Percentiles rank a stretch among this genome's conserved stretches.
phyloP scores from a whole-genome alignment of 2,329 filamentous ascomycete species.

The Aspergillus proliferans region DNA sequence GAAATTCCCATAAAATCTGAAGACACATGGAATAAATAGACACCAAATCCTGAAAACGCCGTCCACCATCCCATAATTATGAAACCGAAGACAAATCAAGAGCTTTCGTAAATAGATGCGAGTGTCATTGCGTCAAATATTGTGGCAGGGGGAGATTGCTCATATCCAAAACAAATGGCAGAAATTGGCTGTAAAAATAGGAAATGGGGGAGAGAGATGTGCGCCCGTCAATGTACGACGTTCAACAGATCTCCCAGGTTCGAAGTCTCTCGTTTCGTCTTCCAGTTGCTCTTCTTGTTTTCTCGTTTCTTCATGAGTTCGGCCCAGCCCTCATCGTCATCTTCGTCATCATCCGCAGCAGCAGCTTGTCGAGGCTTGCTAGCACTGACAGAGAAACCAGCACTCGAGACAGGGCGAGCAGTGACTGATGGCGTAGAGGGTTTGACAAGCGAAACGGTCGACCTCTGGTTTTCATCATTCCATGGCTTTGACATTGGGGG shows the following conservation, averaged over 20 bases:
- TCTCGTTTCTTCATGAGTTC: slow-evolving; percentile 46
- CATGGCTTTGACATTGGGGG: slow-evolving; percentile 31
- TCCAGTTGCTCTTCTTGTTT: slow-evolving; percentile 45
- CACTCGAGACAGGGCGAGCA: slow-evolving; percentile 23
- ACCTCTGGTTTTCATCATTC: slow-evolving; percentile 30
- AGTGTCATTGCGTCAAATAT: slow-evolving; percentile 1
- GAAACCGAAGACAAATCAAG: background rate
- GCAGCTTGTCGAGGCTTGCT: slow-evolving; percentile 9
- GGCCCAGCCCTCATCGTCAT: slow-evolving; percentile 47
- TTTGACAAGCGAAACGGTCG: slow-evolving; percentile 13
- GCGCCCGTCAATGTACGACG: slow-evolving; percentile 26
- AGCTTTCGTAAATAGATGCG: background rate
- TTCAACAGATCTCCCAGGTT: slow-evolving; percentile 33
- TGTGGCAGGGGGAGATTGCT: background rate
- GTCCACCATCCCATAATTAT: slow-evolving; percentile 1
- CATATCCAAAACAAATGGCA: background rate
- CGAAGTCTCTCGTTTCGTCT: slow-evolving; percentile 35
- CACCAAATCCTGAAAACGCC: background rate
- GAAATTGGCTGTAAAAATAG: background rate
- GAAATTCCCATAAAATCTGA: background rate
- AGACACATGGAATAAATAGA: background rate
- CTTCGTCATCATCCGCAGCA: slow-evolving; percentile 35
- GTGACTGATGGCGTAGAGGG: slow-evolving; percentile 23
- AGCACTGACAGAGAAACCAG: slow-evolving; percentile 11
- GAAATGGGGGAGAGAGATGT: background rate